Evolutionary conservation across 176 grass and related monocot genomes (phyloP).

Genomic region (Oryza glumipatula): DNA sequence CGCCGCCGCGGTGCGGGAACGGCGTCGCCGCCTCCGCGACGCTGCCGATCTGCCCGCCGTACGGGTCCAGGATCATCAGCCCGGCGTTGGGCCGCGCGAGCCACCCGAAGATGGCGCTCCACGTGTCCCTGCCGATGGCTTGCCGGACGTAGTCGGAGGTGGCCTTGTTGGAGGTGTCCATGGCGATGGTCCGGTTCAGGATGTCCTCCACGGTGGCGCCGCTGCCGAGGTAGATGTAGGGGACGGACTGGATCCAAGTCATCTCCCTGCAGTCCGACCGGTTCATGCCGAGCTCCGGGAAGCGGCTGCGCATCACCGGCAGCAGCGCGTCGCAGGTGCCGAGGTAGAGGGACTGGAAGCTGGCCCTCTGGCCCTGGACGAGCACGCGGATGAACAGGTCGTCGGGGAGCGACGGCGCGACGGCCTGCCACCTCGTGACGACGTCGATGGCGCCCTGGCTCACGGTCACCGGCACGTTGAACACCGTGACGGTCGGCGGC

Average conservation of each 20-base stretch:
- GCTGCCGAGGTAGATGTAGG: constrained; percentile 46
- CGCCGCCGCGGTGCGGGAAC: constrained; percentile 52
- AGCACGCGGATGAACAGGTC: constrained; percentile 39
- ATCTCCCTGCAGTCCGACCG: constrained; percentile 52
- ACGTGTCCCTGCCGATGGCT: constrained; percentile 26
- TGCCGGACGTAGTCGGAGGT: constrained; percentile 59
- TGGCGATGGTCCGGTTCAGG: constrained; percentile 38
- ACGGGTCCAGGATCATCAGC: constrained; percentile 54
- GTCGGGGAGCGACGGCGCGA: constrained; percentile 43
- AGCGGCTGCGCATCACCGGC: constrained; percentile 24
- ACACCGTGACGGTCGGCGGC: constrained; percentile 41
- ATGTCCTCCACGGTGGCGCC: constrained; percentile 35
- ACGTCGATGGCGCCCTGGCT: constrained; percentile 49
- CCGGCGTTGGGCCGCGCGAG: constrained; percentile 39
- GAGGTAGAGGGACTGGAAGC: constrained; percentile 52
- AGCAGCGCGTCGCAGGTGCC: constrained; percentile 39
- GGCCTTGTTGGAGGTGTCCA: constrained; percentile 23
- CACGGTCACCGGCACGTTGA: constrained; percentile 40
- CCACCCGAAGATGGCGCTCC: constrained; percentile 21
- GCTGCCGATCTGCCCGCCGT: constrained; percentile 36
- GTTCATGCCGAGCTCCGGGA: constrained; percentile 50
- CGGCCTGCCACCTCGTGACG: constrained; percentile 54
- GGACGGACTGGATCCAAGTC: constrained; percentile 55
- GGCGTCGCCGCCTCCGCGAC: constrained; percentile 41
- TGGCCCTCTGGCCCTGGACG: constrained; percentile 6